Evolutionary conservation across 2,329 filamentous ascomycete genomes (phyloP).

Genomic region (Cytospora mali): DNA sequence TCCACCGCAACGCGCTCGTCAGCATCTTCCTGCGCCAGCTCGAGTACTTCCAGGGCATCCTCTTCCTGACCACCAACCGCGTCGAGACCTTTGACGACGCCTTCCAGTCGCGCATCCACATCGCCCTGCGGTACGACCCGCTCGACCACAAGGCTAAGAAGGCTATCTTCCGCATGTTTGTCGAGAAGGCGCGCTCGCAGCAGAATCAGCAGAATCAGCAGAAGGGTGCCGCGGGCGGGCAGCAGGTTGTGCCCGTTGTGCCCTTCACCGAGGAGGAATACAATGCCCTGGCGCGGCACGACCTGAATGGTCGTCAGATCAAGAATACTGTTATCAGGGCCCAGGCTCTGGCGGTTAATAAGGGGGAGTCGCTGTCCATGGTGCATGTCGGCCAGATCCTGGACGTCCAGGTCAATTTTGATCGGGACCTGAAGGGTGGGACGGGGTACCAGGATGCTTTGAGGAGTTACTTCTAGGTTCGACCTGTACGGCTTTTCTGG

Average conservation of each 20-base stretch:
- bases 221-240: constrained; percentile 40
- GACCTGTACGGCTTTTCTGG: background rate
- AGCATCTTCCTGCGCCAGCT: constrained; percentile 84
- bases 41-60: constrained; percentile 89
- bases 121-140: constrained; percentile 79
- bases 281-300: constrained; percentile 65
- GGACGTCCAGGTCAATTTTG: constrained; percentile 82
- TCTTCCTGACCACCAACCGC: constrained; percentile 88
- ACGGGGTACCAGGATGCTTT: constrained; percentile 81
- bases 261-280: constrained; percentile 71
- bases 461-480: constrained; percentile 70
- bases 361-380: constrained; percentile 72
- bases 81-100: constrained; percentile 89
- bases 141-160: constrained; percentile 73
- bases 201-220: constrained; percentile 57
- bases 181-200: constrained; percentile 69
- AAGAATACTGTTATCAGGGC: constrained; percentile 86
- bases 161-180: constrained; percentile 81
- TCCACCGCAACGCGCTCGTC: constrained; percentile 83
- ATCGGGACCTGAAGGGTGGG: constrained; percentile 80
- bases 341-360: constrained; percentile 79
- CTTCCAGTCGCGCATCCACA: constrained; percentile 85
- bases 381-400: constrained; percentile 78
- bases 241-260: too few relatives aligned
- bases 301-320: constrained; percentile 69